Evolutionary conservation across 1,139 yeast genomes (phyloP).

Genomic region (Blastobotrys capitulatus): DNA sequence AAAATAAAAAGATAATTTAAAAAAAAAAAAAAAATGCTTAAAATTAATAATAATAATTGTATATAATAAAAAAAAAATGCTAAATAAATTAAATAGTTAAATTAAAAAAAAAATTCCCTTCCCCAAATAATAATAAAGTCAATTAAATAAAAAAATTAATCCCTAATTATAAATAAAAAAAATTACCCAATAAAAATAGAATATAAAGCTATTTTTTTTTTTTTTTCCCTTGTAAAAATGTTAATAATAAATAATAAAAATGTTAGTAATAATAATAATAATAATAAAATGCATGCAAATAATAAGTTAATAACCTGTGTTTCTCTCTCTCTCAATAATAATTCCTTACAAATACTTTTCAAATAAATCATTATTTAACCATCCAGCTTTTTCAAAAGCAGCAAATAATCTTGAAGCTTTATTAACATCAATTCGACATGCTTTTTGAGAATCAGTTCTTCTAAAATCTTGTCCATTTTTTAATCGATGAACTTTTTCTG

Average conservation of each 20-base stretch:
- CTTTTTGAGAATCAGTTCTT: slow-evolving; percentile 96
- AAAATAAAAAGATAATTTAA: too few relatives aligned
- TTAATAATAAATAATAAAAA: background rate
- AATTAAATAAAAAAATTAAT: too few relatives aligned
- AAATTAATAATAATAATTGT: background rate
- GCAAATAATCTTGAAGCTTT: slow-evolving; percentile 91
- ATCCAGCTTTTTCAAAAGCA: slow-evolving; percentile 91
- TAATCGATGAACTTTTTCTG: slow-evolving; percentile 78
- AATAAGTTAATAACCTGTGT: too few relatives aligned
- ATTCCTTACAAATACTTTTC: slow-evolving; percentile 44
- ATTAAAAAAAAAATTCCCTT: background rate
- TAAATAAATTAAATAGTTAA: background rate
- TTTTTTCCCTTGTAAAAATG: background rate
- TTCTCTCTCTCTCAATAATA: too few relatives aligned
- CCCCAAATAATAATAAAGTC: background rate
- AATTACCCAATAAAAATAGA: too few relatives aligned
- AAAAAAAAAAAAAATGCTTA: too few relatives aligned
- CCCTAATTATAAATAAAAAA: too few relatives aligned
- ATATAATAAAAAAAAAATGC: background rate
- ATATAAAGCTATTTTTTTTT: too few relatives aligned
- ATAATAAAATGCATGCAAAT: slow-evolving; percentile 6
- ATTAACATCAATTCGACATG: slow-evolving; percentile 94
- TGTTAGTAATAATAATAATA: slow-evolving; percentile 6
- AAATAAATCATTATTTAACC: slow-evolving; percentile 81
- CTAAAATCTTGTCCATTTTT: slow-evolving; percentile 78